Evolutionary conservation across 2,329 filamentous ascomycete species (phyloP), one percentile per base, ranked within the genome.

Genomic region (Rhynchosporium agropyri): DNA sequence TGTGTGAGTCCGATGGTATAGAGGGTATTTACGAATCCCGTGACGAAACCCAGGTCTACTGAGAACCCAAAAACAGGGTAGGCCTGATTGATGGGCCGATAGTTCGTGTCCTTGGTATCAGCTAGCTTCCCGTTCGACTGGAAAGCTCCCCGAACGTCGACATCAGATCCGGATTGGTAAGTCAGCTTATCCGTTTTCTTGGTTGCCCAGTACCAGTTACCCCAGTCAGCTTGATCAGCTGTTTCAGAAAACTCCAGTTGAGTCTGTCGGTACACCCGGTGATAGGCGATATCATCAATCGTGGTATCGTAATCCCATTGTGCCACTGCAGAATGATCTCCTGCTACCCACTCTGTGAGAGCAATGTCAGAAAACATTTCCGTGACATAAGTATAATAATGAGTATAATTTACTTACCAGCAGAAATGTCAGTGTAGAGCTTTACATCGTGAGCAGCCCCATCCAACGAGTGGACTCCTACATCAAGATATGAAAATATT

Each of bases 61-160:
- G 87, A 78, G 70, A 93, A 92, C 0, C 89, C 91, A 76, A 96
- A 96, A 0, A 95, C 89, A 0, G 92, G 92, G 78, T 91, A 89
- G 45, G 87, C 79, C 50, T 89, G 83, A 75, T 85, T 84, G 65
- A 93, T 87, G 2, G 82, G 78, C 15, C 91, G 84, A 75, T 86
- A 94, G 9, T 82, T 76, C 3, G 77, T 76, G 70, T 95, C 90
- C 45, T 87, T 81, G 12, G 79, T 77, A 69, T 92, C 89, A 55
- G 83, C 77, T 10, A 96, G 78, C 5, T 78, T 80, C 13, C 88
- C 87, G 3, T 83, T 84, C 51, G 77, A 79, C 13, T 86, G 78
- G 72, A 96, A 97, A 4, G 81, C 79, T 58, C 81, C 80, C 57
- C 92, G 85, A 13, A 96, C 81, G n/a, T 78, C 70, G 3, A 77